phyloP scores from a whole-genome alignment of 257 asterid species.

The Forsythia viridissima region DNA sequence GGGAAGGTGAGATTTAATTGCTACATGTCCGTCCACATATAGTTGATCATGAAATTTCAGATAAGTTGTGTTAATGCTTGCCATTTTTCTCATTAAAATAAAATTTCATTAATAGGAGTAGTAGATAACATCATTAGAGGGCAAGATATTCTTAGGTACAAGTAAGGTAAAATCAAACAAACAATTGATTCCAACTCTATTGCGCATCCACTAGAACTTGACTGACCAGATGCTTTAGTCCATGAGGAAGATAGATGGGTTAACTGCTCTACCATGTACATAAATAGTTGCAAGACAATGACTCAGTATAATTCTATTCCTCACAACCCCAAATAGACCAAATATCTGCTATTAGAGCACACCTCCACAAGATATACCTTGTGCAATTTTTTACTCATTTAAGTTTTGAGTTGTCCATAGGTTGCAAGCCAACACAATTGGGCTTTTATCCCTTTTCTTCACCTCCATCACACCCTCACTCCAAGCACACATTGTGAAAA shows the following conservation, averaged over 20 bases:
- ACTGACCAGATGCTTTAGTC: background rate
- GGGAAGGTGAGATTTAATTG: constrained; percentile 72
- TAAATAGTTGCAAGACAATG: background rate
- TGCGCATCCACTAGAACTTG: background rate
- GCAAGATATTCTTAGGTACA: background rate
- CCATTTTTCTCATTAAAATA: background rate
- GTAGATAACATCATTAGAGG: background rate
- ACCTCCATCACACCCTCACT: background rate
- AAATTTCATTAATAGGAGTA: background rate
- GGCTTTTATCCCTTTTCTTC: background rate
- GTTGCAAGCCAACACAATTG: background rate
- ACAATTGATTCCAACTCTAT: background rate
- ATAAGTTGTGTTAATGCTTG: constrained; percentile 19
- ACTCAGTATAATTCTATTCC: background rate
- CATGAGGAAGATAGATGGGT: background rate
- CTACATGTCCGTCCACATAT: background rate
- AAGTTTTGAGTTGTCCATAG: too few relatives aligned
- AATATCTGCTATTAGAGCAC: background rate
- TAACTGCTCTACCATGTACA: background rate
- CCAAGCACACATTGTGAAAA: background rate
- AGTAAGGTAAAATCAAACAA: background rate
- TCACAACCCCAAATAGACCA: background rate
- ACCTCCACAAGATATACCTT: too few relatives aligned
- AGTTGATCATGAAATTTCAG: background rate
- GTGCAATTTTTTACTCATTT: too few relatives aligned